phyloP scores from a whole-genome alignment of 192 early-diverging fungal species.

The Paraglomus brasilianum region DNA sequence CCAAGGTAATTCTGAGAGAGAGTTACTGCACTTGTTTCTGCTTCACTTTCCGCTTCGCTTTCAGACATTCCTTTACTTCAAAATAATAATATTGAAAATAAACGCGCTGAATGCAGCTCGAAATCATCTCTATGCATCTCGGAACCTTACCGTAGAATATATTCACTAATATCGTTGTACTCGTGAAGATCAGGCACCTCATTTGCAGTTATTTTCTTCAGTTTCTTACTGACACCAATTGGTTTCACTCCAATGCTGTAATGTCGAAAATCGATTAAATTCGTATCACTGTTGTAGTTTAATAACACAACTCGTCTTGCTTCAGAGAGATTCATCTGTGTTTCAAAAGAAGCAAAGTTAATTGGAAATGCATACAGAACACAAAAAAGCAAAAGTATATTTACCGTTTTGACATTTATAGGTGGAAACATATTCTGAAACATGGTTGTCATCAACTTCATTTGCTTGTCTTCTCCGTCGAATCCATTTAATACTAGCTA shows the following conservation, averaged over 20 bases:
- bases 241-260: conserved; percentile 86
- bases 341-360: not conserved
- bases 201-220: conserved; percentile 74
- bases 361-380: not conserved
- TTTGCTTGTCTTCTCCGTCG: conserved; percentile 64
- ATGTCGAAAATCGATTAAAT: conserved; percentile 89
- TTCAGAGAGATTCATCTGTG: conserved; percentile 83
- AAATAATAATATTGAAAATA: not conserved
- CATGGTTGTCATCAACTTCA: conserved; percentile 91
- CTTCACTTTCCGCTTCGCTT: conserved; percentile 90
- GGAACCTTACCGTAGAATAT: conserved; percentile 64
- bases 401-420: conserved; percentile 87
- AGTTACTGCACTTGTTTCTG: conserved; percentile 75
- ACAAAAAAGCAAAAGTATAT: conserved; percentile 21
- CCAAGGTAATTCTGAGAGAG: conserved; percentile 82
- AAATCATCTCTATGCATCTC: too few relatives aligned
- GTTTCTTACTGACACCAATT: conserved; percentile 86
- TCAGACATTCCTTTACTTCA: conserved; percentile 79
- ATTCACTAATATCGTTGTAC: conserved; percentile 92
- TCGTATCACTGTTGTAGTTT: conserved; percentile 83
- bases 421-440: conserved; percentile 97
- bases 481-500: conserved; percentile 81
- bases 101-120: too few relatives aligned
- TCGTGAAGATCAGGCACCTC: conserved; percentile 75
- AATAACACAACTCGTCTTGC: conserved; percentile 90